These are phyloP conservation scores for Geotrichum europaeum DNA, from an alignment of 1,139 yeast genomes.

Conservation along the genomic window DNA sequence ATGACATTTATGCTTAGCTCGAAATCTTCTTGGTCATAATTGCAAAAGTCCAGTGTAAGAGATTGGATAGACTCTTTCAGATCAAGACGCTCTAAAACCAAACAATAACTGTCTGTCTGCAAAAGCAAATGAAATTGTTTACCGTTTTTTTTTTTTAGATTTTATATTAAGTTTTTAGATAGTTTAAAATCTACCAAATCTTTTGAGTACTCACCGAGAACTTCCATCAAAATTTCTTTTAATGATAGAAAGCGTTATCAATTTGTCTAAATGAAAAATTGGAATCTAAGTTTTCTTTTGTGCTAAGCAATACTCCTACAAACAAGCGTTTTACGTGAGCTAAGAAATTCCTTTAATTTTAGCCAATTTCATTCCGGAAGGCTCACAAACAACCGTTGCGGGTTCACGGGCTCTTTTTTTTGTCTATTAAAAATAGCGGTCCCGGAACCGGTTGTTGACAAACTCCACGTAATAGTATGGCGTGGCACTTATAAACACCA, in stretches of 20 bases:
- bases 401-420: too few relatives aligned
- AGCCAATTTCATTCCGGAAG: too few relatives aligned
- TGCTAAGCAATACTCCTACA: background rate
- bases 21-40: background rate
- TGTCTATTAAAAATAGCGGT: background rate
- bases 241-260: background rate
- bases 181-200: too few relatives aligned
- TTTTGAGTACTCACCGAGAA: background rate
- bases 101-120: background rate
- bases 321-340: background rate
- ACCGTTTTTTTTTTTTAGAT: too few relatives aligned
- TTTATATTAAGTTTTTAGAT: background rate
- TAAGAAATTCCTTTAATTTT: too few relatives aligned
- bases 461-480: background rate
- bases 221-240: background rate
- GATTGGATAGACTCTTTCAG: background rate
- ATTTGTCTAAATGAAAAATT: background rate
- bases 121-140: background rate
- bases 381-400: background rate
- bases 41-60: background rate
- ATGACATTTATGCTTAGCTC: background rate
- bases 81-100: background rate
- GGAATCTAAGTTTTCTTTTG: too few relatives aligned
- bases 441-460: background rate
- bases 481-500: background rate